Evolutionary conservation across 2,329 filamentous ascomycete genomes (phyloP).

Genomic region (Aspergillus awamori): DNA sequence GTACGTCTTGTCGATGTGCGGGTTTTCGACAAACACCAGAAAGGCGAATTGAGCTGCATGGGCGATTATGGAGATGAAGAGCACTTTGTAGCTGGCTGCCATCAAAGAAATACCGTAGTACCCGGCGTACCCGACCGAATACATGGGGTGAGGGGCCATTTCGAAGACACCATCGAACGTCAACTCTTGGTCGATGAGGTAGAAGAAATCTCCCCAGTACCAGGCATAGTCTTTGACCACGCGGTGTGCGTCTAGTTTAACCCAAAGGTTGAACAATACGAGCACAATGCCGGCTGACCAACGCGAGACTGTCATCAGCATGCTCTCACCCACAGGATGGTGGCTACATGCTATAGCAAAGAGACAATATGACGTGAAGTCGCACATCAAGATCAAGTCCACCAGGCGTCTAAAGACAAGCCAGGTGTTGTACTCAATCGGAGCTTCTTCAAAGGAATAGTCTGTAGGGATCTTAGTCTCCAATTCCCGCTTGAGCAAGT

Average conservation of each 20-base stretch:
- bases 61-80: constrained; percentile 94
- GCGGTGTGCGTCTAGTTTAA: constrained; percentile 94
- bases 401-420: constrained; percentile 92
- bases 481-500: constrained; percentile 81
- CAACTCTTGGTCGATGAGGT: constrained; percentile 93
- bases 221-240: constrained; percentile 99
- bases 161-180: constrained; percentile 99
- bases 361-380: constrained; percentile 94
- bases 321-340: constrained; percentile 71
- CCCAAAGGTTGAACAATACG: constrained; percentile 95
- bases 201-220: constrained; percentile 99
- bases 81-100: constrained; percentile 94
- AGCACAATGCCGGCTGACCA: constrained; percentile 79
- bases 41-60: constrained; percentile 95
- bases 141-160: constrained; percentile 98
- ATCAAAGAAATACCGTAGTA: constrained; percentile 99
- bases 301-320: constrained; percentile 69
- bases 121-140: constrained; percentile 95
- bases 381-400: constrained; percentile 97
- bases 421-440: constrained; percentile 99
- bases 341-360: constrained; percentile 88
- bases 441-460: constrained; percentile 90
- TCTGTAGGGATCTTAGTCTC: constrained; percentile 93
- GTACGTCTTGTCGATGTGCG: constrained; percentile 97
- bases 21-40: constrained; percentile 87